Percentiles rank a stretch among this genome's conserved stretches.
Evolutionary conservation across 2,329 filamentous ascomycete species (phyloP).

Genomic region (Exserohilum rostratum): DNA sequence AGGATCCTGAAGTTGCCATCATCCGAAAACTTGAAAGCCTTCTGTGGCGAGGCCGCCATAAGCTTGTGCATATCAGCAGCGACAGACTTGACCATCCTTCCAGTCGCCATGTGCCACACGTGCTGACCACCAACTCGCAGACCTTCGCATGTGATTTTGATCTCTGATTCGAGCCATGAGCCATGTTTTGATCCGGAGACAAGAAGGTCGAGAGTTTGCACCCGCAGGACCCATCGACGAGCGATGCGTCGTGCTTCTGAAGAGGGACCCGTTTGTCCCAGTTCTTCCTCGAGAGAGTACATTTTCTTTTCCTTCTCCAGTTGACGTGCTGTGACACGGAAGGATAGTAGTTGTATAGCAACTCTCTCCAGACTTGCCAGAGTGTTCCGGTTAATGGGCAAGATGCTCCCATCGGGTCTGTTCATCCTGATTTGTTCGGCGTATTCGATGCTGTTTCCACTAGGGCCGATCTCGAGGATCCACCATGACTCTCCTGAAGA

Average conservation of each 20-base stretch:
- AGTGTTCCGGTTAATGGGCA: constrained; percentile 33
- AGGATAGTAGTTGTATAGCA: constrained; percentile 46
- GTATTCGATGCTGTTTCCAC: constrained; percentile 30
- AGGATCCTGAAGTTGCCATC: constrained; percentile 69
- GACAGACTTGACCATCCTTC: constrained; percentile 46
- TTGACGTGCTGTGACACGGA: constrained; percentile 35
- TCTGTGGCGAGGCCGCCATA: constrained; percentile 56
- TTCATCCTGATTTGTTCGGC: constrained; percentile 39
- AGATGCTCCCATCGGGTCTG: constrained; percentile 24
- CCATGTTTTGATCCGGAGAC: constrained; percentile 24
- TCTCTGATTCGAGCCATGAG: constrained; percentile 36
- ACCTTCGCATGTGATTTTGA: constrained; percentile 42
- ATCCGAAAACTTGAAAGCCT: constrained; percentile 67
- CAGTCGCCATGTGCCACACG: constrained; percentile 50
- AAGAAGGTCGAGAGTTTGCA: constrained; percentile 39
- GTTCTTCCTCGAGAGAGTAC: constrained; percentile 26
- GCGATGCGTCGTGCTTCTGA: constrained; percentile 11
- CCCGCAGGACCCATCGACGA: constrained; percentile 37
- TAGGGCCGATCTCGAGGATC: constrained; percentile 39
- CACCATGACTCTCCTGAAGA: constrained; percentile 47
- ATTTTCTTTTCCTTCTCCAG: constrained; percentile 31
- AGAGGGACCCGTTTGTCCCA: constrained; percentile 16
- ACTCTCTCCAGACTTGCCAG: constrained; percentile 47
- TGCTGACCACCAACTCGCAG: constrained; percentile 33
- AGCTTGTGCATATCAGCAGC: constrained; percentile 48